These are phyloP conservation scores for Coccomyxa subellipsoidea DNA, from an alignment of 163 green algal genomes.

Conservation along the genomic window DNA sequence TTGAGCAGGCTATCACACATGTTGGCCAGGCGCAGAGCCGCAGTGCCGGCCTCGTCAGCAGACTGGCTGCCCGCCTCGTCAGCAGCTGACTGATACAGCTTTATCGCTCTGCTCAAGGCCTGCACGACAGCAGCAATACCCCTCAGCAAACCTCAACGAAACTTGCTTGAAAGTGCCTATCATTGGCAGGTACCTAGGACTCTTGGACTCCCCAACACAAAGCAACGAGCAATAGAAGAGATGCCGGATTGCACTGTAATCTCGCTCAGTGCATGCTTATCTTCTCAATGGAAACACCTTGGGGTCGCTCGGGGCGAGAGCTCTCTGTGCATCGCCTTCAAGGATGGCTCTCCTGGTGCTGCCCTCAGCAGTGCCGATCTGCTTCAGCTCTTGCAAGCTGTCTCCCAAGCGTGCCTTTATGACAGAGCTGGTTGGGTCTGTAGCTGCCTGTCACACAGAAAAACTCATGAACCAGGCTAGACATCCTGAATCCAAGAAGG, in stretches of 20 bases:
- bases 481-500: no score
- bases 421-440: neutral
- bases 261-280: neutral
- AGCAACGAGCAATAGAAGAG: no score
- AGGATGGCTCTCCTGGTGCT: neutral
- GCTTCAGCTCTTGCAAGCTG: neutral
- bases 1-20: constrained; percentile 37
- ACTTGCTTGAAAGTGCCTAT: no score
- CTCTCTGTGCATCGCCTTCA: neutral
- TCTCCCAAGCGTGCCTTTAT: neutral
- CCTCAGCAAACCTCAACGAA: no score
- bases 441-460: neutral
- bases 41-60: constrained; percentile 9
- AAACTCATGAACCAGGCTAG: no score
- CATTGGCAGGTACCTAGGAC: no score
- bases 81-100: neutral
- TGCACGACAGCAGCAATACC: neutral
- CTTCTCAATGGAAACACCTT: neutral
- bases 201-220: no score
- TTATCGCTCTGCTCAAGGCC: neutral
- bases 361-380: neutral
- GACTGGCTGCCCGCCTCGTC: neutral
- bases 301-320: neutral
- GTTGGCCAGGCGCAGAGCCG: constrained; percentile 26
- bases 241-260: no score